phyloP scores from a whole-genome alignment of 148 eudicot species.

The Limonium bicolor region DNA sequence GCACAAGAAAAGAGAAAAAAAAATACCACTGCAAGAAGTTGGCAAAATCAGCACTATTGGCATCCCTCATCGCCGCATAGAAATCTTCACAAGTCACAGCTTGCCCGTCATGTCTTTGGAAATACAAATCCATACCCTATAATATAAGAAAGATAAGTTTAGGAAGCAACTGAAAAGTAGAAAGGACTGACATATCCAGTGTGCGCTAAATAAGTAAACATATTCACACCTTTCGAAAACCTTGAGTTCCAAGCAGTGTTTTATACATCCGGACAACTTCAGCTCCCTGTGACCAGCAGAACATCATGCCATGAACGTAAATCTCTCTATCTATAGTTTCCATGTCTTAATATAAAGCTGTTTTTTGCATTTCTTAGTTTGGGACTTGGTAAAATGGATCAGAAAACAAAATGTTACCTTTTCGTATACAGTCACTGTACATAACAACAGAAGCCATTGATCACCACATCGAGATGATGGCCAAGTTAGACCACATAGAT shows the following conservation, averaged over 20 bases:
- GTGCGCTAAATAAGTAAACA: not conserved
- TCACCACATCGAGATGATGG: conserved; percentile 15
- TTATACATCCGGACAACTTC: conserved; percentile 99
- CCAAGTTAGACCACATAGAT: too few relatives aligned
- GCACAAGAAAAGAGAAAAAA: not conserved
- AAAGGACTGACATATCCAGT: not conserved
- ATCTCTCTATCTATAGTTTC: not conserved
- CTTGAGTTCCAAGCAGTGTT: conserved; percentile 74
- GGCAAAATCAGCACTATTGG: conserved; percentile 83
- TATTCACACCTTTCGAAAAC: conserved; percentile 67
- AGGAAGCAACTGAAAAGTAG: not conserved
- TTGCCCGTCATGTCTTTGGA: conserved; percentile 96
- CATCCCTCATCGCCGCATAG: conserved; percentile 94
- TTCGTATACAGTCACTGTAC: conserved; percentile 89
- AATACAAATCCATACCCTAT: conserved; percentile 95
- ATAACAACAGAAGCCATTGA: conserved; percentile 10
- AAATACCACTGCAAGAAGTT: conserved; percentile 79
- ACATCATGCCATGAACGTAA: not conserved
- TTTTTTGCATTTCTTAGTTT: not conserved
- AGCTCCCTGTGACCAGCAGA: conserved; percentile 55
- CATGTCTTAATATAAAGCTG: not conserved
- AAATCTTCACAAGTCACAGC: conserved; percentile 99
- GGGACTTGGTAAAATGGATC: not conserved
- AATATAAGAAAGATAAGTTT: conserved; percentile 2
- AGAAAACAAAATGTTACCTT: conserved; percentile 25